These are phyloP conservation scores for Porogramme epimiltina DNA, from an alignment of 1,284 basidiomycete species.

Conservation along the genomic window DNA sequence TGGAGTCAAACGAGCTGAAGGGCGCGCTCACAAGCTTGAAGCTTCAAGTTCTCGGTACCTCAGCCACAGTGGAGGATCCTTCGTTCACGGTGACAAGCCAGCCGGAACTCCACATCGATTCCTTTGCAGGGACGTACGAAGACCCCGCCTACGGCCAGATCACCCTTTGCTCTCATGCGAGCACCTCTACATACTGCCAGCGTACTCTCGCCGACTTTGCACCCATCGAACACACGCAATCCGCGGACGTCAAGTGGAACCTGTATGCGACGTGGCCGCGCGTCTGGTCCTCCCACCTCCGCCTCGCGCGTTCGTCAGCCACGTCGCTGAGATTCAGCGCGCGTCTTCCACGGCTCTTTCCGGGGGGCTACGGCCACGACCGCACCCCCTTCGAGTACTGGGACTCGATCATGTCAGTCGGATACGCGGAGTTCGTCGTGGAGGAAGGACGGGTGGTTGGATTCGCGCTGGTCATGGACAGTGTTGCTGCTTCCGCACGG, in stretches of 20 bases:
- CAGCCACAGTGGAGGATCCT: too few species aligned
- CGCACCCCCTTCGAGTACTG: conserved; percentile 28
- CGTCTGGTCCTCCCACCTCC: conserved; percentile 30
- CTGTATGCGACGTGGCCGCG: conserved; percentile 26
- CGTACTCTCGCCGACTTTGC: conserved; percentile 28
- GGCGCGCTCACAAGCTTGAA: too few species aligned
- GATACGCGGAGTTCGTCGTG: conserved; percentile 20
- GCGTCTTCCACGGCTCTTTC: conserved; percentile 24
- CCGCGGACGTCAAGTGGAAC: not conserved
- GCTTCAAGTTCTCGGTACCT: too few species aligned
- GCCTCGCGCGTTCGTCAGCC: conserved; percentile 15
- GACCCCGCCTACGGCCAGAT: conserved; percentile 38
- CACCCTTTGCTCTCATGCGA: conserved; percentile 34
- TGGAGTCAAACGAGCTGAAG: not conserved
- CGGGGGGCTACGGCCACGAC: conserved; percentile 30
- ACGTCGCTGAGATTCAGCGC: conserved; percentile 19
- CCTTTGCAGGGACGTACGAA: conserved; percentile 34
- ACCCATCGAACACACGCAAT: not conserved
- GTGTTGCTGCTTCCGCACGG: conserved; percentile 5
- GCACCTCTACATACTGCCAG: conserved; percentile 28
- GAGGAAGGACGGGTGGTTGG: conserved; percentile 1
- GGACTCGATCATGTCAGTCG: conserved; percentile 14
- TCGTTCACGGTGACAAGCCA: too few species aligned
- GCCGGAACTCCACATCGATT: conserved; percentile 1
- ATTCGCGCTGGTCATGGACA: conserved; percentile 8